Conservation (phyloP, 2,329 filamentous ascomycete genomes). For the Orbilia javanica region DNA sequence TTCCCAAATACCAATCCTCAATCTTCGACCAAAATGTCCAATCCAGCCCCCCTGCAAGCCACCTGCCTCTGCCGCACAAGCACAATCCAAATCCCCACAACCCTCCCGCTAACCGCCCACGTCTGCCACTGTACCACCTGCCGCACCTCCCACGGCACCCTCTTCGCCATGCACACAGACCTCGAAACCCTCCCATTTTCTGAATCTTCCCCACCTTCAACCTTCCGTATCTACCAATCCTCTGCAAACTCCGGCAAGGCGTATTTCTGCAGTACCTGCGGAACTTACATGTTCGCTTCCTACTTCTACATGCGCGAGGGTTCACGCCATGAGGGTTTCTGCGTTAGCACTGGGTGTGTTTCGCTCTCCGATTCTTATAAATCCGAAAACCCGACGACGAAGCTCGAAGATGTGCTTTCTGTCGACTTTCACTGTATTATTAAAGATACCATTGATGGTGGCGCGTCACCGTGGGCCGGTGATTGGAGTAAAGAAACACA, state of each 20-base stretch:
- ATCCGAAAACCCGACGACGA: slow-evolving; percentile 12
- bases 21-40: slow-evolving; percentile 17
- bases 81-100: slow-evolving; percentile 20
- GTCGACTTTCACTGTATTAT: slow-evolving; percentile 39
- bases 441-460: slow-evolving; percentile 49
- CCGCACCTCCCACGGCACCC: slow-evolving; percentile 44
- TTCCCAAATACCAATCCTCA: neutral
- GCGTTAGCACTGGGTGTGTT: slow-evolving; percentile 40
- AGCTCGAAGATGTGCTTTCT: slow-evolving; percentile 35
- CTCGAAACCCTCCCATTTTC: slow-evolving; percentile 29
- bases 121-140: slow-evolving; percentile 51
- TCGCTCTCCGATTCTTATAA: slow-evolving; percentile 36
- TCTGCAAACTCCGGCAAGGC: neutral
- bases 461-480: slow-evolving; percentile 38
- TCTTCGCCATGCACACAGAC: slow-evolving; percentile 46
- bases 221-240: slow-evolving; percentile 1
- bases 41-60: slow-evolving; percentile 20
- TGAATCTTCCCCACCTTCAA: slow-evolving; percentile 20
- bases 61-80: slow-evolving; percentile 46
- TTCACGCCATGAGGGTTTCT: slow-evolving; percentile 9
- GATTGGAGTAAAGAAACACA: slow-evolving; percentile 37
- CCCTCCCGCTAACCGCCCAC: slow-evolving; percentile 31
- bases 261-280: slow-evolving; percentile 37
- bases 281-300: slow-evolving; percentile 43
- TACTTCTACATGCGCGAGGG: slow-evolving; percentile 30